Evolutionary conservation across 1,139 yeast species (phyloP).

Genomic region (Pichia sp.): DNA sequence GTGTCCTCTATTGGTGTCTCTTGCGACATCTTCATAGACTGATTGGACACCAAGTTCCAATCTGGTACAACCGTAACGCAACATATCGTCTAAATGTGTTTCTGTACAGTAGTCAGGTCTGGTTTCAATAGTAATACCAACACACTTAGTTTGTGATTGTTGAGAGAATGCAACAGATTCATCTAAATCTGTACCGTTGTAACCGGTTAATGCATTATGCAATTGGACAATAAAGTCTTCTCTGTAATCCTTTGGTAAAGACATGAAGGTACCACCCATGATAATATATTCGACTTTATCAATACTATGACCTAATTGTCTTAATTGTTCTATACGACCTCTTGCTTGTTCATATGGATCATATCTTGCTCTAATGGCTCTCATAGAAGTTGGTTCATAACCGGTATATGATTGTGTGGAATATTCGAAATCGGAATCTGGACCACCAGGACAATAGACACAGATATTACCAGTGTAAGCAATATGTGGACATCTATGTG

Average conservation of each 20-base stretch:
- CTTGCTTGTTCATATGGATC: slow-evolving; percentile 99
- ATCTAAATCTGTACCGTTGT: slow-evolving; percentile 81
- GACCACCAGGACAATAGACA: slow-evolving; percentile 99
- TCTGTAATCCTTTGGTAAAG: slow-evolving; percentile 83
- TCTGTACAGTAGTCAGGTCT: slow-evolving; percentile 99
- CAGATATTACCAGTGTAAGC: slow-evolving; percentile 99
- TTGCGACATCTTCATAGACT: slow-evolving; percentile 96
- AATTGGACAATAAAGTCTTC: slow-evolving; percentile 85
- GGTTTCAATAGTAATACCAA: slow-evolving; percentile 97
- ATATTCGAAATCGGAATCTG: slow-evolving; percentile 97
- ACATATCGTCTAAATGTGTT: slow-evolving; percentile 93
- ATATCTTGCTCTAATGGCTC: slow-evolving; percentile 96
- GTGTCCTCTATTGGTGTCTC: slow-evolving; percentile 98
- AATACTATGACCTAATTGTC: slow-evolving; percentile 94
- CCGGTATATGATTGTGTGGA: slow-evolving; percentile 99
- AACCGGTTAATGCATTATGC: slow-evolving; percentile 95
- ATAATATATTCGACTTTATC: slow-evolving; percentile 97
- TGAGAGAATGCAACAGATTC: slow-evolving; percentile 92
- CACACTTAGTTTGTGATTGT: slow-evolving; percentile 95
- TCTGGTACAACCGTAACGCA: slow-evolving; percentile 94
- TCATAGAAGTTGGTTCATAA: slow-evolving; percentile 98
- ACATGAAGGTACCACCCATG: slow-evolving; percentile 99
- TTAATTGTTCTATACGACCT: slow-evolving; percentile 93
- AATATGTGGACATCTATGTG: slow-evolving; percentile 98
- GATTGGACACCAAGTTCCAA: slow-evolving; percentile 97